Conservation (phyloP, 2,329 filamentous ascomycete species). For the Helminthosporium solani region DNA sequence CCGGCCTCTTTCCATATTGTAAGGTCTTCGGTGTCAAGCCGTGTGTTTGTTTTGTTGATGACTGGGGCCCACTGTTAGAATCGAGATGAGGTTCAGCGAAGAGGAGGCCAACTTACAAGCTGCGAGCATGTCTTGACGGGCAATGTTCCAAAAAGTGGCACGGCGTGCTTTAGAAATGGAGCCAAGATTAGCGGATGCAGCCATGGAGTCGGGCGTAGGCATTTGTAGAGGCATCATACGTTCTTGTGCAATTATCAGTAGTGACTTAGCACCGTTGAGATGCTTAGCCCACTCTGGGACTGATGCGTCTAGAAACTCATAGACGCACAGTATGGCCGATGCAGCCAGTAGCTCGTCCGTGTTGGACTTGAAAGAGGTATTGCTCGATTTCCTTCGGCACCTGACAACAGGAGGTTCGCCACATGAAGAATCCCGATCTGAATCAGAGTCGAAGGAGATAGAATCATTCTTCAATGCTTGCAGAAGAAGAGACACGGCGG, state of each 20-base stretch:
- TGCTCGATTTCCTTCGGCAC: slow-evolving; percentile 48
- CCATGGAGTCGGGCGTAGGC: slow-evolving; percentile 39
- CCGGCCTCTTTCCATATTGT: slow-evolving; percentile 65
- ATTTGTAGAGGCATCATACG: slow-evolving; percentile 49
- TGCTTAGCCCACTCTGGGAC: slow-evolving; percentile 64
- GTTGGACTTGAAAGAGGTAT: slow-evolving; percentile 43
- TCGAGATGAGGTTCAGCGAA: not conserved
- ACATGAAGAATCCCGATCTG: slow-evolving; percentile 17
- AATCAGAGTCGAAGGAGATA: slow-evolving; percentile 27
- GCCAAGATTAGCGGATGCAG: slow-evolving; percentile 26
- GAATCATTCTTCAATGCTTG: slow-evolving; percentile 39
- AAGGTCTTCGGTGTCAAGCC: slow-evolving; percentile 63
- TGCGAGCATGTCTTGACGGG: slow-evolving; percentile 64
- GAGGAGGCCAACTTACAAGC: slow-evolving; percentile 50
- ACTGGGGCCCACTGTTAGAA: slow-evolving; percentile 34
- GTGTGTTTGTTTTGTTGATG: slow-evolving; percentile 62
- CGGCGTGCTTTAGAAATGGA: slow-evolving; percentile 55
- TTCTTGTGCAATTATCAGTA: slow-evolving; percentile 58
- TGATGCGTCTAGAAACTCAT: slow-evolving; percentile 67
- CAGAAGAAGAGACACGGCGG: slow-evolving; percentile 53
- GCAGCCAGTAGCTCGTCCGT: slow-evolving; percentile 64
- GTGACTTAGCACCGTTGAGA: slow-evolving; percentile 64
- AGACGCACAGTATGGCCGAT: slow-evolving; percentile 66
- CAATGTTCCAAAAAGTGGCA: slow-evolving; percentile 68
- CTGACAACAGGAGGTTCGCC: slow-evolving; percentile 26